Evolutionary conservation across 345 rosid genomes (phyloP).

Genomic region (Salix udensis): DNA sequence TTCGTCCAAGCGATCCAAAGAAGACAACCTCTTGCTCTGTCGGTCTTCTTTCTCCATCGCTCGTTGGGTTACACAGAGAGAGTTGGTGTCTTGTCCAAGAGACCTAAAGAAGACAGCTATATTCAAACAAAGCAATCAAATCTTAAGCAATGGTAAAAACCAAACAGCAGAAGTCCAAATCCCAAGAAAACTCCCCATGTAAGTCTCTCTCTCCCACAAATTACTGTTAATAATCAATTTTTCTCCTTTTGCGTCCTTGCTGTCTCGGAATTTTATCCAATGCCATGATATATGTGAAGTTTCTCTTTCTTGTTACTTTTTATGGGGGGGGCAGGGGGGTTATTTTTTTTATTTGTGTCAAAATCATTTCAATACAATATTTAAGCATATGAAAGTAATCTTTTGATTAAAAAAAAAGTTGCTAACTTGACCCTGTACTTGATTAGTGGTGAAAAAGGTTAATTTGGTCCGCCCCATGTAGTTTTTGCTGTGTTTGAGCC

Average conservation of each 20-base stretch:
- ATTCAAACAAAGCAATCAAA: not conserved
- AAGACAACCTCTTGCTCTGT: too few species aligned
- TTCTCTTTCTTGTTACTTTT: too few species aligned
- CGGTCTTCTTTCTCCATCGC: not conserved
- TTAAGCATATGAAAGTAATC: too few species aligned
- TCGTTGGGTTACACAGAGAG: not conserved
- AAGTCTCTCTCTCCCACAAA: slow-evolving; percentile 11
- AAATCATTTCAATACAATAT: too few species aligned
- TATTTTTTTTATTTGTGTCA: too few species aligned
- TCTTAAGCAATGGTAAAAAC: slow-evolving; percentile 58
- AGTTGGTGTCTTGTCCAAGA: not conserved
- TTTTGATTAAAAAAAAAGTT: not conserved
- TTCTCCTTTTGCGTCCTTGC: not conserved
- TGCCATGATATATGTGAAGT: too few species aligned
- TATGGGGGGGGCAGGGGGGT: too few species aligned
- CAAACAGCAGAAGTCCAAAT: slow-evolving; percentile 59
- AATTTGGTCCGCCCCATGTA: not conserved
- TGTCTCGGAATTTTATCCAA: not conserved
- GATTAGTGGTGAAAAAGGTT: not conserved
- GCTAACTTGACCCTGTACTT: not conserved
- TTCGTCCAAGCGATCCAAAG: too few species aligned
- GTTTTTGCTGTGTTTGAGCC: not conserved
- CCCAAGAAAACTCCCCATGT: slow-evolving; percentile 57
- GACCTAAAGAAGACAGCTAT: not conserved
- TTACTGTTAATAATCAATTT: not conserved